Evolutionary conservation across 306 rosid species (phyloP).

Genomic region (Medicago arabica): DNA sequence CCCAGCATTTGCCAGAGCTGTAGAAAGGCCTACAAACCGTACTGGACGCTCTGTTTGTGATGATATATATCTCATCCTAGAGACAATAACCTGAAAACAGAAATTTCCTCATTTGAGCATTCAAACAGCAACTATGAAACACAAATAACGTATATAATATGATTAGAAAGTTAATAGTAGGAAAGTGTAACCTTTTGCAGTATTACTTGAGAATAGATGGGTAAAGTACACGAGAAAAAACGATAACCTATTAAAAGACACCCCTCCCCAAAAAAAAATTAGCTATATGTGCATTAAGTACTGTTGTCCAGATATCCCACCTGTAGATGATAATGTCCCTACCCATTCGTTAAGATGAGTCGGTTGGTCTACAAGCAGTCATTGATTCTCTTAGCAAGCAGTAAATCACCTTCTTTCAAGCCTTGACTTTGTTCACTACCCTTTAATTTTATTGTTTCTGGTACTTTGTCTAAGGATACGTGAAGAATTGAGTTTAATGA

Average conservation of each 20-base stretch:
- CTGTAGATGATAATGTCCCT: background rate
- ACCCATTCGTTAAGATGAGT: too few species aligned
- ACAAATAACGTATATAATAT: conserved; percentile 11
- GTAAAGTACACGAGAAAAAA: background rate
- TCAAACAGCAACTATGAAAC: conserved; percentile 10
- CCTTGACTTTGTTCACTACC: background rate
- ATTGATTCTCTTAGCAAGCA: background rate
- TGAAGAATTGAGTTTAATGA: background rate
- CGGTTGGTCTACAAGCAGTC: background rate
- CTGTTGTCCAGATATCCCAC: background rate
- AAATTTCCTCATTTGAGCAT: conserved; percentile 28
- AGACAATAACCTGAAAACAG: conserved; percentile 85
- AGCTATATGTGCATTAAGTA: background rate
- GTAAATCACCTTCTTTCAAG: background rate
- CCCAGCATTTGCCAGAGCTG: conserved; percentile 99
- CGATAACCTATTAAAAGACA: background rate
- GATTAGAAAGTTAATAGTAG: background rate
- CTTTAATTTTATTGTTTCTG: background rate
- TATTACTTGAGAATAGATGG: conserved; percentile 2
- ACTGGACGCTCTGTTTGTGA: conserved; percentile 94
- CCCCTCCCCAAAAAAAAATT: background rate
- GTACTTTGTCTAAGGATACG: background rate
- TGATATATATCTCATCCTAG: conserved; percentile 98
- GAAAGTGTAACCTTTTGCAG: conserved; percentile 8
- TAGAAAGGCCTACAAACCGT: conserved; percentile 91